These are phyloP conservation scores for Aspergillus bombycis DNA, from an alignment of 2,329 filamentous ascomycete genomes.

Conservation along the genomic window DNA sequence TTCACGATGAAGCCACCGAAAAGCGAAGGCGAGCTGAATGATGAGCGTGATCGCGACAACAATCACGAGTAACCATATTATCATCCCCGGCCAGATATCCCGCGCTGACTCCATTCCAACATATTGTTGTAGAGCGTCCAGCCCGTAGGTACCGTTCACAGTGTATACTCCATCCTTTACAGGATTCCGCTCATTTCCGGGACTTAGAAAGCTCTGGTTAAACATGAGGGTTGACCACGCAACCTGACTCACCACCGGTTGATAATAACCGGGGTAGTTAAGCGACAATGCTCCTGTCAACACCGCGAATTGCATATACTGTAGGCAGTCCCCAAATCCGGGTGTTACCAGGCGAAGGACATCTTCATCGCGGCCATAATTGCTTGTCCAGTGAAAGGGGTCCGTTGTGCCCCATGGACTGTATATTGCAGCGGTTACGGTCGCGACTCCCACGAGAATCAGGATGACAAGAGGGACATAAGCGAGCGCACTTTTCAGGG, in stretches of 20 bases:
- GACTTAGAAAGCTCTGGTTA: slow-evolving; percentile 82
- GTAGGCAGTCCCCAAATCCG: slow-evolving; percentile 92
- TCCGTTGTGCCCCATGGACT: slow-evolving; percentile 94
- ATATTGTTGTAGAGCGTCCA: slow-evolving; percentile 77
- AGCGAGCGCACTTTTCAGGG: slow-evolving; percentile 68
- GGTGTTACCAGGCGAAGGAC: slow-evolving; percentile 89
- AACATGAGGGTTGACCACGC: slow-evolving; percentile 92
- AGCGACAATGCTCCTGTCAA: slow-evolving; percentile 85
- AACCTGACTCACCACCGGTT: slow-evolving; percentile 83
- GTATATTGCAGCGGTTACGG: slow-evolving; percentile 79
- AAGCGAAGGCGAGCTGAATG: slow-evolving; percentile 74
- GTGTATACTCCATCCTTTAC: slow-evolving; percentile 85
- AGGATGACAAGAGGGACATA: slow-evolving; percentile 80
- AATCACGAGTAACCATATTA: slow-evolving; percentile 83
- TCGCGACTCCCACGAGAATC: slow-evolving; percentile 78
- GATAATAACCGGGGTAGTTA: slow-evolving; percentile 91
- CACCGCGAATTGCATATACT: slow-evolving; percentile 93
- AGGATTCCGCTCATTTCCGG: slow-evolving; percentile 66
- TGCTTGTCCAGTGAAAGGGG: slow-evolving; percentile 94
- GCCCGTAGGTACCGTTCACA: slow-evolving; percentile 74
- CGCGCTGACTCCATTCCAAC: slow-evolving; percentile 74
- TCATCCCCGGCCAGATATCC: slow-evolving; percentile 94
- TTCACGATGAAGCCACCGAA: slow-evolving; percentile 74
- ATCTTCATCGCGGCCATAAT: slow-evolving; percentile 93
- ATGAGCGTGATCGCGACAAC: slow-evolving; percentile 68